Percentiles rank a stretch among this genome's conserved stretches.
These are phyloP conservation scores for Sextonia rubra DNA, from an alignment of 164 flowering plant genomes.

Conservation along the genomic window DNA sequence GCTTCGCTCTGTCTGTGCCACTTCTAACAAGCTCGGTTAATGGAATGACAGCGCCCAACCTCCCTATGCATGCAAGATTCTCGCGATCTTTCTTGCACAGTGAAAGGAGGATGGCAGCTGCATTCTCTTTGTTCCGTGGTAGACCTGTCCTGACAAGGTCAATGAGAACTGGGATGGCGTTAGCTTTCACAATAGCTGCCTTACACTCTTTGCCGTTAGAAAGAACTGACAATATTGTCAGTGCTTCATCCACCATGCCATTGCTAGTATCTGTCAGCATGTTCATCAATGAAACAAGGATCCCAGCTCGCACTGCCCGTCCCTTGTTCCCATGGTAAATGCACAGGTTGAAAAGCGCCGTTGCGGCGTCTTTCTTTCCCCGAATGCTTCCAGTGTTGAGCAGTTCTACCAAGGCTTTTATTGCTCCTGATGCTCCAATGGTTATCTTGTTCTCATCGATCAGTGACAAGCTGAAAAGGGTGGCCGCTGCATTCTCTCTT, in stretches of 20 bases:
- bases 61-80: conserved; percentile 57
- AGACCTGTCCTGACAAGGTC: conserved; percentile 65
- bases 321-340: conserved; percentile 87
- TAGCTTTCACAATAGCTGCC: conserved; percentile 61
- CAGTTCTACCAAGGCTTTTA: conserved; percentile 75
- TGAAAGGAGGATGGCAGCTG: conserved; percentile 66
- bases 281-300: conserved; percentile 50
- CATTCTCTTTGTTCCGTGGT: conserved; percentile 86
- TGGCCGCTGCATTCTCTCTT: conserved; percentile 91
- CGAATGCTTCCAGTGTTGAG: conserved; percentile 70
- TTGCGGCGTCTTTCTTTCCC: conserved; percentile 95
- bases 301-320: conserved; percentile 91
- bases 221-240: conserved; percentile 79
- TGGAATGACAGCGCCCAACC: conserved; percentile 81
- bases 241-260: conserved; percentile 82
- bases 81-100: conserved; percentile 79
- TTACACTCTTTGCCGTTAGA: conserved; percentile 81
- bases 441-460: conserved; percentile 85
- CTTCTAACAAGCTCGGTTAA: conserved; percentile 57
- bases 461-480: conserved; percentile 82
- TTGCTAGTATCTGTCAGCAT: conserved; percentile 67
- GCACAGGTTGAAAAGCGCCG: conserved; percentile 87
- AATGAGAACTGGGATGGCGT: conserved; percentile 63
- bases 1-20: conserved; percentile 86
- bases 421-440: conserved; percentile 91